Evolutionary conservation across 1,139 yeast genomes (phyloP).

Genomic region (Geotrichum citri-aurantii): DNA sequence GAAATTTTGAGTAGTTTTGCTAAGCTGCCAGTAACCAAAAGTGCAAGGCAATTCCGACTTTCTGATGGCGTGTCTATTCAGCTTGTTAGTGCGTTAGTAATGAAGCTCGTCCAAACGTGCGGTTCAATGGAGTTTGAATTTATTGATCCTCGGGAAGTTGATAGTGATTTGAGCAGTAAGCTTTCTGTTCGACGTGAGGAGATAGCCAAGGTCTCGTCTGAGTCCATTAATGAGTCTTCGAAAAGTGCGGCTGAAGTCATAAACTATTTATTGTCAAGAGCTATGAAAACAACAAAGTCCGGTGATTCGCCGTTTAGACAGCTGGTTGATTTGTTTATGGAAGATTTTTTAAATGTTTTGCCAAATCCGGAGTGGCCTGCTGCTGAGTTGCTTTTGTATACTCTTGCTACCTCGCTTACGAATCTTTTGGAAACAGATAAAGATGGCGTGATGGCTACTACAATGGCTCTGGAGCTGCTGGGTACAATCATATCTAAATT

Average conservation of each 20-base stretch:
- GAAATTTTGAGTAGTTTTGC: conserved; percentile 54
- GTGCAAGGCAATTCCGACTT: conserved; percentile 42
- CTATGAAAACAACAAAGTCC: conserved; percentile 25
- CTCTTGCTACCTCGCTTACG: conserved; percentile 43
- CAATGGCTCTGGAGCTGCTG: conserved; percentile 47
- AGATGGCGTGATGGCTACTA: conserved; percentile 19
- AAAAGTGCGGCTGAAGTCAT: conserved; percentile 37
- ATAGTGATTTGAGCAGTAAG: conserved; percentile 18
- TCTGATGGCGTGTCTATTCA: conserved; percentile 47
- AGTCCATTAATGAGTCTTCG: conserved; percentile 37
- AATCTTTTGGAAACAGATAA: conserved; percentile 22
- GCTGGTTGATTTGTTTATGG: conserved; percentile 47
- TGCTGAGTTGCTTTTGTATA: conserved; percentile 45
- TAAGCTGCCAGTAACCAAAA: conserved; percentile 43
- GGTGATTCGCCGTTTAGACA: conserved; percentile 27
- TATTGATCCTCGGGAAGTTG: conserved; percentile 16
- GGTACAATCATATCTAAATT: conserved; percentile 53
- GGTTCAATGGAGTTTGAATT: conserved; percentile 30
- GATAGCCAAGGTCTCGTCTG: conserved; percentile 13
- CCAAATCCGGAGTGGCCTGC: conserved; percentile 57
- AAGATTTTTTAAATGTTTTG: conserved; percentile 50
- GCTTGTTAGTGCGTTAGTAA: conserved; percentile 42
- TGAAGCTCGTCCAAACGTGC: conserved; percentile 44
- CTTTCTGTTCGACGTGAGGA: conserved; percentile 8
- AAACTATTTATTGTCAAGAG: conserved; percentile 25